Evolutionary conservation across 2,329 filamentous ascomycete genomes (phyloP).

Genomic region (Akanthomyces uredinophilus): DNA sequence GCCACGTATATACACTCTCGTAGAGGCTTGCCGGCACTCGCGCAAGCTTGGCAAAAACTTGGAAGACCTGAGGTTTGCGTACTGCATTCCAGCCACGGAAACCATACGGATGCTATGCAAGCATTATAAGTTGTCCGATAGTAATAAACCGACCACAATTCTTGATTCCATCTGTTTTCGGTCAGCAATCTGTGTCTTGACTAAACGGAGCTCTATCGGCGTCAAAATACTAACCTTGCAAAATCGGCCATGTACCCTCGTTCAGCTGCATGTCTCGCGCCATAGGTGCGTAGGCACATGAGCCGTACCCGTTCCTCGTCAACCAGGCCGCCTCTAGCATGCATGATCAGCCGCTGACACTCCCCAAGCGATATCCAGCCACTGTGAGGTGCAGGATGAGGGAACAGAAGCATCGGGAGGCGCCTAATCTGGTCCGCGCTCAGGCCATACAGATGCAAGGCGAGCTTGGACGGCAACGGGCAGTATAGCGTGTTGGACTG

Average conservation of each 20-base stretch:
- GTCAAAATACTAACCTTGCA: too few species aligned
- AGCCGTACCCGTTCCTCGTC: neutral
- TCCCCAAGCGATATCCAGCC: too few species aligned
- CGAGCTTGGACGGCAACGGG: neutral
- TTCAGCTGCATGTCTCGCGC: neutral
- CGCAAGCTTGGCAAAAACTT: neutral
- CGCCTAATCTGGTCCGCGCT: fast-evolving
- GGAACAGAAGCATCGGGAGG: neutral
- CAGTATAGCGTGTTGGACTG: neutral
- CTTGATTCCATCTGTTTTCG: too few species aligned
- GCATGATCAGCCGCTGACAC: neutral
- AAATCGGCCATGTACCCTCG: too few species aligned
- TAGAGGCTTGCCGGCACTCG: neutral
- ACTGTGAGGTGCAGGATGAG: neutral
- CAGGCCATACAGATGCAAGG: neutral
- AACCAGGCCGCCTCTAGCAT: neutral
- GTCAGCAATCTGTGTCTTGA: too few species aligned
- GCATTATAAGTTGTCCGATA: neutral
- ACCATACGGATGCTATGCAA: neutral
- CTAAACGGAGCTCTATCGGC: too few species aligned
- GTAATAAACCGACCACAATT: too few species aligned
- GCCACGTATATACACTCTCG: neutral
- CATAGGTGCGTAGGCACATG: neutral
- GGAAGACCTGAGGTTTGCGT: neutral
- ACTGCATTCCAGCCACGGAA: neutral